Percentiles rank a stretch among this genome's conserved stretches.
Conservation (phyloP, 129 eudicot species). For the Artemisia argyi region DNA sequence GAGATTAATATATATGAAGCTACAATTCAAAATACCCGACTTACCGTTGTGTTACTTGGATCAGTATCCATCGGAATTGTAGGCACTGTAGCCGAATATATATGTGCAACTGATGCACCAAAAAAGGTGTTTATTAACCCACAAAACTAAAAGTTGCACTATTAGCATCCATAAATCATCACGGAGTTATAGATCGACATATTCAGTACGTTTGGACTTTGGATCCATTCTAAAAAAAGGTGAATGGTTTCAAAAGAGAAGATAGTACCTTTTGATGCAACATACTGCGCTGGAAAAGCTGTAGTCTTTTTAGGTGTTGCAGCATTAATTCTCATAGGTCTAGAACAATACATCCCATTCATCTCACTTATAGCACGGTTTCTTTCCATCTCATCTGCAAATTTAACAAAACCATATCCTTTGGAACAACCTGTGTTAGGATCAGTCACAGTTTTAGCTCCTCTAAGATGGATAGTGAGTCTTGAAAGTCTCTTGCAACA, state of each 20-base stretch:
- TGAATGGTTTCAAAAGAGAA: slow-evolving; percentile 7
- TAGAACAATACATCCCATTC: slow-evolving; percentile 89
- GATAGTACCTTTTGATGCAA: slow-evolving; percentile 59
- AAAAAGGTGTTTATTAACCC: too few species aligned
- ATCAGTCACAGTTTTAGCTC: slow-evolving; percentile 93
- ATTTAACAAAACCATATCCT: slow-evolving; percentile 96
- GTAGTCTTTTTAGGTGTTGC: slow-evolving; percentile 95
- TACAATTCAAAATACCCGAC: too few species aligned
- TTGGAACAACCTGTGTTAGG: slow-evolving; percentile 87
- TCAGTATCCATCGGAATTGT: too few species aligned
- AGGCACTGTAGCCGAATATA: too few species aligned
- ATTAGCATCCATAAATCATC: too few species aligned
- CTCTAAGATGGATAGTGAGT: slow-evolving; percentile 83
- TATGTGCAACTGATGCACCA: too few species aligned
- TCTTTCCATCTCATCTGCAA: slow-evolving; percentile 90
- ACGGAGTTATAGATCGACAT: background rate
- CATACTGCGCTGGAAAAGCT: slow-evolving; percentile 66
- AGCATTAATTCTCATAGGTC: slow-evolving; percentile 98
- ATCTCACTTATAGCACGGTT: slow-evolving; percentile 88
- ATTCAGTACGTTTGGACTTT: background rate
- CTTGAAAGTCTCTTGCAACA: slow-evolving; percentile 86
- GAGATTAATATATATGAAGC: too few species aligned
- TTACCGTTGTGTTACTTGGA: too few species aligned
- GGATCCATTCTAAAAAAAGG: background rate
- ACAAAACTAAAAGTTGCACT: too few species aligned